Evolutionary conservation across 805 yeast genomes (phyloP), one percentile per base, ranked within the genome.

Genomic region (Starmera caribaea): DNA sequence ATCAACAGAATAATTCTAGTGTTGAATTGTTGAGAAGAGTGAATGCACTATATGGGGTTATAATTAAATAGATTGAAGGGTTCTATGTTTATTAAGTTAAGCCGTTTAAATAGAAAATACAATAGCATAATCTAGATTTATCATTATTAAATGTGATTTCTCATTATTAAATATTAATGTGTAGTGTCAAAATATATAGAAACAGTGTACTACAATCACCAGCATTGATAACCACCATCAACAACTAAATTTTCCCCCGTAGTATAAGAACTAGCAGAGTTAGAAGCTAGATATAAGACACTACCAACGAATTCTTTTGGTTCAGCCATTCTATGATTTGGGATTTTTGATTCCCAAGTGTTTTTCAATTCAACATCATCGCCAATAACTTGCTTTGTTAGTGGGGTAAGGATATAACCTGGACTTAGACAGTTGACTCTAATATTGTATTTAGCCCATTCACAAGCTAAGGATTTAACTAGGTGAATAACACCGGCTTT

Each of bases 401-500:
- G 69, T 30, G 90, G 88, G 12, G 90, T 82, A 49, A 79, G 71
- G 44, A 83, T 83, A 66, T 83, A 83, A 36, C 90, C 92, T 34
- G 92, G 92, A 32, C 84, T 75, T 47, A 83, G 64, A 28, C 89
- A 74, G 66, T 83, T 82, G 50, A 83, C 86, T 60, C 90, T 74
- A 54, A 81, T 79, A 52, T 75, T 74, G 63, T 74, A 76, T 51
- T 74, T 70, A 38, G 92, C 84, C 92, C 92, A 83, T 61, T 83
- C 94, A 45, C 80, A 74, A 33, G 88, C 92, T 50, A 83, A 65
- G 3, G 89, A 74, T 58, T 76, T 75, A 40, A 74, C 83, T 71
- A 83, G 66, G 62, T 83, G 92, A 51, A 82, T 81, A 34, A 82
- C 90, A 57, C 89, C 92, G 14, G 92, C 92, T 66, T 83, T 83